Evolutionary conservation across 2,329 filamentous ascomycete species (phyloP), one percentile per base, ranked within the genome.

Genomic region (Phialophora chinensis): DNA sequence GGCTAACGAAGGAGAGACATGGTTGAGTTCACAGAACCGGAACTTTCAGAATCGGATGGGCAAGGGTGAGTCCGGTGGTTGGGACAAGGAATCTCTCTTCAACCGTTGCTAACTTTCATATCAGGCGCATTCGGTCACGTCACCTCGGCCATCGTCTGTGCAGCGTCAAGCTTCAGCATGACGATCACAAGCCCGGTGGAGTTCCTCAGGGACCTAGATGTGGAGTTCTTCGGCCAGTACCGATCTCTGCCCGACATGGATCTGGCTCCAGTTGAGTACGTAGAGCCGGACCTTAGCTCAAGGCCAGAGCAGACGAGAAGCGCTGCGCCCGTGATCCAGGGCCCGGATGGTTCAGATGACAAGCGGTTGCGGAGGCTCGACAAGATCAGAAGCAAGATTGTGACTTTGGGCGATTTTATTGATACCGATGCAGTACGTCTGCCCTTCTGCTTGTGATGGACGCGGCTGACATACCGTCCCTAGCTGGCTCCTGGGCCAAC

Each of bases 31-130:
- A 12, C 80, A 83, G 70, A 83, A 83, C 64, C 74, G 81, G 11
- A 83, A 83, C 68, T 83, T 82, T 65, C 71, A 80, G 66, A 82
- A 83, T 66, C 71, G 81, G 2, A 83, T 82, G 79, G 80, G 80
- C 1, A 75, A 74, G 68, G 79, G 79, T 80, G 62, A 35, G 63
- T 52, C 27, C 5, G 6, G 44, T 55, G 4, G 3, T 42, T 27
- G 17, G 6, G 17, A 12, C 3, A 2, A 12, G 20, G 20, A 25
- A 25, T 2, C 5, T 29, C 25, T 27, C 44, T 23, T 58, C 3
- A 42, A 12, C 17, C 20, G 33, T 20, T 17, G 27, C 44, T 60
- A 4, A 33, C 5, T 35, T 2, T 25, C 3, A 10, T 20, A 20
- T 20, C 17, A 80, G 78, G 79, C 0, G 76, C 80, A 0, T 76